Evolutionary conservation across 805 yeast genomes (phyloP).

Genomic region (Yarrowia deformans): DNA sequence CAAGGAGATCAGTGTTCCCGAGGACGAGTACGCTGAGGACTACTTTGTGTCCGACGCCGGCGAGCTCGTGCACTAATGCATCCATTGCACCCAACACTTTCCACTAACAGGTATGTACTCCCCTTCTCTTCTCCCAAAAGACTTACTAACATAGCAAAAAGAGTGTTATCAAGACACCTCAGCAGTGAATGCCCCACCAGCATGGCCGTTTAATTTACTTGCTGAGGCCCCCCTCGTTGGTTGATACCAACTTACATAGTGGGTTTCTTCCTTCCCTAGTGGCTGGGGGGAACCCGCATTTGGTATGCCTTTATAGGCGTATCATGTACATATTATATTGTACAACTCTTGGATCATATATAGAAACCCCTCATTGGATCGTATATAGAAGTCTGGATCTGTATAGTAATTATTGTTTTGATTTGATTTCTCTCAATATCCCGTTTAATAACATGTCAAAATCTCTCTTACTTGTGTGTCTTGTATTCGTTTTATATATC

Average conservation of each 20-base stretch:
- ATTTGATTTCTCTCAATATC: background rate
- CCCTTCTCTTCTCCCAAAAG: constrained; percentile 1
- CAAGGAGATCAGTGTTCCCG: constrained; percentile 54
- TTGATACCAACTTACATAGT: constrained; percentile 2
- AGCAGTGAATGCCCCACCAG: constrained; percentile 29
- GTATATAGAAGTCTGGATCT: constrained; percentile 39
- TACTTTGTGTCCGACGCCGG: constrained; percentile 37
- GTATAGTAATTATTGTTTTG: constrained; percentile 37
- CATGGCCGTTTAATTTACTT: constrained; percentile 6
- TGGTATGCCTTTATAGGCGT: constrained; percentile 22
- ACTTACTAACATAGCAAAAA: constrained; percentile 38
- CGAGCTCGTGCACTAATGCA: constrained; percentile 24
- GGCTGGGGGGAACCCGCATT: background rate
- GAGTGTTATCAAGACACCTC: constrained; percentile 24
- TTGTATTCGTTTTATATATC: background rate
- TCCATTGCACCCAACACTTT: background rate
- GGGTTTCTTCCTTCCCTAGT: background rate
- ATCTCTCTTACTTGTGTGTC: background rate
- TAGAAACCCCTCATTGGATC: constrained; percentile 37
- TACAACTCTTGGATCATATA: constrained; percentile 38
- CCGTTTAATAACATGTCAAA: constrained; percentile 23
- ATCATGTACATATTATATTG: constrained; percentile 35
- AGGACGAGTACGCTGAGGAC: constrained; percentile 43
- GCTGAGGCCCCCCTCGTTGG: constrained; percentile 16
- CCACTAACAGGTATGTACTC: constrained; percentile 33